Evolutionary conservation across 305 asterid genomes (phyloP), one percentile per base, ranked within the genome.

Genomic region (Solanum hybrid): DNA sequence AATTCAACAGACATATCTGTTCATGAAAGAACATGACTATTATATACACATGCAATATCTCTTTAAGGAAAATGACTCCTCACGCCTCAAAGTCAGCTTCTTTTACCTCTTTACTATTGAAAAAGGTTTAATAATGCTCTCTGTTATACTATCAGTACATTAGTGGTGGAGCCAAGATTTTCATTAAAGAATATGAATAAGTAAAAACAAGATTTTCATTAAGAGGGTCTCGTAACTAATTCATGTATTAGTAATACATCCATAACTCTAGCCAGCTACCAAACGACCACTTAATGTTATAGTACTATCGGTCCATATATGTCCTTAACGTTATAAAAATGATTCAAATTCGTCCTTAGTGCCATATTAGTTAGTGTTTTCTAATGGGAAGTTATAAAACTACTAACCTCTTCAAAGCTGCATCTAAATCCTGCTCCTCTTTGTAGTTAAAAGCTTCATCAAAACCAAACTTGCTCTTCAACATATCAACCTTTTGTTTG

Each of bases 361-460:
- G 6, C 64, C 61, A 46, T 46, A 46, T 42, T 42, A 42, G 57
- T 42, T 42, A 46, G 37, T 73, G 78, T 28, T 13, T 73, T 28
- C 78, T 73, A 28, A 16, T 28, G 57, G 35, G n/a, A 4, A 31
- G 34, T 35, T 75, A 75, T 46, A 42, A 35, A n/a, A 77, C n/a
- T 20, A 90, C 93, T 90, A 79, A 95, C 97, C 94, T 92, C 90
- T 94, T 94, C 40, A 95, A 81, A 87, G 95, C 94, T 28, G 92
- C 93, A 88, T 80, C 87, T 10, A 93, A 86, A 74, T 95, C 95
- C 10, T 37, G 87, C 91, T 95, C 98, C 89, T 94, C 97, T 89
- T 94, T 95, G 89, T 95, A 95, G 87, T 94, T 94, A 91, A 95
- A 94, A 82, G 95, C 98, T 11, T 92, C 94, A 16, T 95, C 95